These are phyloP conservation scores for Canavalia ensiformis DNA, from an alignment of 306 rosid genomes.

Conservation along the genomic window DNA sequence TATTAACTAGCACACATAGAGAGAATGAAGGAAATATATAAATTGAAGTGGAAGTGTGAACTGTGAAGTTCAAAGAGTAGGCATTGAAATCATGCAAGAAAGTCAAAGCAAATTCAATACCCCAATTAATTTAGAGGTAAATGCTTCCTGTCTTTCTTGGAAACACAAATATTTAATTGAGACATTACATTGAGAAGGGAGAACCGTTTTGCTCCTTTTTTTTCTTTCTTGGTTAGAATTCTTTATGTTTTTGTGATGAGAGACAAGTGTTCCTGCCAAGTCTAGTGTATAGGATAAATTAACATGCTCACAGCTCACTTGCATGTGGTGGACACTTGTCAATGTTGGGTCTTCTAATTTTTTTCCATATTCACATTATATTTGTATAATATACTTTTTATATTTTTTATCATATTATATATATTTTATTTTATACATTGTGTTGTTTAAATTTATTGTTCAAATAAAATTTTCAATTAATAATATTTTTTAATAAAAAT, in stretches of 20 bases:
- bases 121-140: conserved; percentile 43
- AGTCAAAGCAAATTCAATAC: conserved; percentile 55
- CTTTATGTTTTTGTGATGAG: conserved; percentile 8
- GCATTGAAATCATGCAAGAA: conserved; percentile 47
- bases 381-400: too few relatives aligned
- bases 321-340: conserved; percentile 28
- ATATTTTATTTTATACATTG: too few relatives aligned
- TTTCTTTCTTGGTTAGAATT: conserved; percentile 3
- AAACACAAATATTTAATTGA: conserved; percentile 49
- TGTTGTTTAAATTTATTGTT: too few relatives aligned
- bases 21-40: background rate
- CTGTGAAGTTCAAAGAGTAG: conserved; percentile 45
- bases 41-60: conserved; percentile 15
- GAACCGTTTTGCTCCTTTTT: background rate
- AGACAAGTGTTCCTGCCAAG: background rate
- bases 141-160: conserved; percentile 49
- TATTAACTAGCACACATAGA: background rate
- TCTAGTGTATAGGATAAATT: conserved; percentile 8
- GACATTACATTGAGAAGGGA: conserved; percentile 44
- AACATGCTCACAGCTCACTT: background rate
- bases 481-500: too few relatives aligned
- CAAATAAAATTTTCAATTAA: too few relatives aligned
- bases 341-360: background rate
- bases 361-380: background rate
- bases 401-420: too few relatives aligned